phyloP scores from a whole-genome alignment of 1,284 basidiomycete genomes.

The Naganishia sp. region DNA sequence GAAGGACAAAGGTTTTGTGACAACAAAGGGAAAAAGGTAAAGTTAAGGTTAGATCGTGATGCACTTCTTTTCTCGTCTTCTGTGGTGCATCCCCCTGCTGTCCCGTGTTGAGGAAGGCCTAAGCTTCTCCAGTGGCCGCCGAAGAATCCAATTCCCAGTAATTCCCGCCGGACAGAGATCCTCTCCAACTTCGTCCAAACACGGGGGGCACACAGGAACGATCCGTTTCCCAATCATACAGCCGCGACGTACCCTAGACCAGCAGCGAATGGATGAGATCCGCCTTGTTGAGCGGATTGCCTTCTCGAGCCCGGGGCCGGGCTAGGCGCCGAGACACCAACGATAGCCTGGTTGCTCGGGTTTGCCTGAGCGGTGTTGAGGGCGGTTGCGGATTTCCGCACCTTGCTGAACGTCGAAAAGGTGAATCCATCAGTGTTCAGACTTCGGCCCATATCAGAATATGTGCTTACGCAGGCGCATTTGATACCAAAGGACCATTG shows the following conservation, averaged over 20 bases:
- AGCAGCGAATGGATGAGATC: conserved; percentile 51
- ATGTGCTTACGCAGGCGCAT: conserved; percentile 46
- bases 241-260: conserved; percentile 36
- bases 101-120: not conserved
- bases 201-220: conserved; percentile 11
- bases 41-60: conserved; percentile 14
- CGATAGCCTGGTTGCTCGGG: conserved; percentile 53
- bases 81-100: not conserved
- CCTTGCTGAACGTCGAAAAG: conserved; percentile 33
- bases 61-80: conserved; percentile 14
- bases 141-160: conserved; percentile 1
- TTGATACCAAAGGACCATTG: conserved; percentile 34
- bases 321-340: conserved; percentile 50
- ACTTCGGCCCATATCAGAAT: not conserved
- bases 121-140: not conserved
- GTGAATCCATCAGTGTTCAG: not conserved
- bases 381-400: conserved; percentile 45
- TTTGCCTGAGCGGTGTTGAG: conserved; percentile 45
- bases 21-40: conserved; percentile 8
- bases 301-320: conserved; percentile 48
- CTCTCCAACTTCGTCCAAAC: conserved; percentile 28
- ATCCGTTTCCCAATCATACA: conserved; percentile 4
- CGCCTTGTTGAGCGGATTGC: conserved; percentile 46
- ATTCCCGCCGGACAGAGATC: not conserved
- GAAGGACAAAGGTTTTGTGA: not conserved